Evolutionary conservation across 176 grass and related monocot genomes (phyloP), one percentile per base, ranked within the genome.

Genomic region (Cymbopogon citratus): DNA sequence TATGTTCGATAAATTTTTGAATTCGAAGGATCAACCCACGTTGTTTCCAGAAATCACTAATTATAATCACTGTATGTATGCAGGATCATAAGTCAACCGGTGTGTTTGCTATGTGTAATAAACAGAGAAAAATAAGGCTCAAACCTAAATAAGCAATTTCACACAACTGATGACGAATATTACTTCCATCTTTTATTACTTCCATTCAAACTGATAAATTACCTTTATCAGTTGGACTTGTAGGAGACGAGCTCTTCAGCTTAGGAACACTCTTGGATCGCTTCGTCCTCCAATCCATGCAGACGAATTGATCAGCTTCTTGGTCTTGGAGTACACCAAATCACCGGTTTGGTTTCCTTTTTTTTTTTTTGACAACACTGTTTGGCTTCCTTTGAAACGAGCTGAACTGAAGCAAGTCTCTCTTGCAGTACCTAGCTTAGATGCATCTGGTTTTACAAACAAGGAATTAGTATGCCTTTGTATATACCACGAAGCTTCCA

Each of bases 241-340:
- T 81, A 18, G 87, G 83, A 0, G 83, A 81, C 0, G 82, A 80
- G 34, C 54, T 77, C 87, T 89, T 89, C 15, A 89, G 65, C 78
- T 85, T 85, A n/a, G 87, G 77, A 24, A 85, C 71, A 7, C 82
- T 89, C 77, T 77, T 85, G 5, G 77, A 70, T 57, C 77, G 41
- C 35, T 71, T 85, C 34, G 77, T 69, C 72, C 85, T 89, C 83
- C 77, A 89, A 36, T 85, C 77, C 82, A 89, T 89, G 31, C 71
- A 1, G 54, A 63, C 40, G 63, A 21, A 27, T 15, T 59, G 21
- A 10, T 70, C 69, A 69, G 33, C 51, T 80, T 70, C 70, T 24
- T 23, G 54, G 21, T 24, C 54, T 78, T 14, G 59, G 26, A 59
- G 66, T 66, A 72, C 13, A 66, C 4, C 66, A n/a, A 31, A 73